These are phyloP conservation scores for Theobroma grandiflorum DNA, from an alignment of 441 rosid genomes.

Conservation along the genomic window DNA sequence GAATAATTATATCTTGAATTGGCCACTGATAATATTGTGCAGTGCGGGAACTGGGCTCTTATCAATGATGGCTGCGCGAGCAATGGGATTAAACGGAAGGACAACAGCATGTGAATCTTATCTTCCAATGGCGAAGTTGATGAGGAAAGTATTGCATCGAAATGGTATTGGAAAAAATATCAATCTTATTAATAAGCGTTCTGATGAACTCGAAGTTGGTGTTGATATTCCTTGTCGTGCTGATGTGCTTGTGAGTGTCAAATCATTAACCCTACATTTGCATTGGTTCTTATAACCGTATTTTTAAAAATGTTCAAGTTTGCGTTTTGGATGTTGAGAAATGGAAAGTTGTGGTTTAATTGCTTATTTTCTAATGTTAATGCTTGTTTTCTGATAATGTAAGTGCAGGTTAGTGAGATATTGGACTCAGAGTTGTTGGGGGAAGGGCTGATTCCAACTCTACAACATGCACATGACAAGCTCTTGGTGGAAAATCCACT, in stretches of 20 bases:
- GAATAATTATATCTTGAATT: background rate
- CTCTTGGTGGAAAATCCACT: slow-evolving; percentile 83
- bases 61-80: slow-evolving; percentile 95
- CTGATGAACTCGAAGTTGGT: slow-evolving; percentile 79
- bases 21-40: slow-evolving; percentile 30
- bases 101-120: slow-evolving; percentile 96
- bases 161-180: slow-evolving; percentile 71
- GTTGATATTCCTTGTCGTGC: slow-evolving; percentile 77
- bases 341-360: background rate
- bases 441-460: slow-evolving; percentile 95
- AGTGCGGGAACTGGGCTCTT: slow-evolving; percentile 98
- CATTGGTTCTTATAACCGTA: background rate
- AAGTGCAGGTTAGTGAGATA: slow-evolving; percentile 88
- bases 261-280: background rate
- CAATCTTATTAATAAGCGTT: slow-evolving; percentile 74
- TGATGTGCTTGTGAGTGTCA: slow-evolving; percentile 79
- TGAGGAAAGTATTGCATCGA: slow-evolving; percentile 79
- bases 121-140: slow-evolving; percentile 94
- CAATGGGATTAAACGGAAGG: slow-evolving; percentile 57
- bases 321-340: slow-evolving; percentile 21
- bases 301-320: background rate
- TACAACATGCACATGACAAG: slow-evolving; percentile 91
- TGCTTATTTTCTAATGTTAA: background rate
- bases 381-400: slow-evolving; percentile 4
- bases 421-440: slow-evolving; percentile 95